A percentile compares a stretch with the other conserved stretches of the same genome.
Evolutionary conservation across 225 moss, liverwort and hornwort genomes (phyloP).

Genomic region (Bryoerythrophyllum caledonicum): DNA sequence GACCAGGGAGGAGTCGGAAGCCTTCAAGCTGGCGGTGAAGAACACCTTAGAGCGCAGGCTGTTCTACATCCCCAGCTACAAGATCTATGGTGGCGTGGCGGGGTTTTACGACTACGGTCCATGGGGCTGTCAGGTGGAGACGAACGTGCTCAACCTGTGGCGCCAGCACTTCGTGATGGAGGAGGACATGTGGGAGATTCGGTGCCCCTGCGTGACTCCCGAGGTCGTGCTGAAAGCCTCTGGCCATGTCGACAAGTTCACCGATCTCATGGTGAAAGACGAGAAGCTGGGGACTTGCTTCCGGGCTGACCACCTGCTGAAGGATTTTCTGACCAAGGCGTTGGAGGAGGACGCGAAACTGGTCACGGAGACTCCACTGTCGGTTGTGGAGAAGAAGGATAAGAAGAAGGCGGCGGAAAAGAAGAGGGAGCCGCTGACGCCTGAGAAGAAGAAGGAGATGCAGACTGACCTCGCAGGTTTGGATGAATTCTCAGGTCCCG

Average conservation of each 20-base stretch:
- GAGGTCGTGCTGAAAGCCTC: background rate
- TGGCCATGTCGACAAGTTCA: background rate
- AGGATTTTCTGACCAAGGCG: slow-evolving; percentile 59
- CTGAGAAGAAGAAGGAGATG: slow-evolving; percentile 52
- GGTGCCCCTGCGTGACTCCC: background rate
- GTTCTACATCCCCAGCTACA: slow-evolving; percentile 81
- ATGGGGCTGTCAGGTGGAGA: background rate
- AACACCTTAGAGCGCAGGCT: slow-evolving; percentile 57
- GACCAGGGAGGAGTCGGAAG: slow-evolving; percentile 42
- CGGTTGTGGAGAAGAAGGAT: slow-evolving; percentile 15
- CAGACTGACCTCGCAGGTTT: slow-evolving; percentile 68
- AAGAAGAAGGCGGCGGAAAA: slow-evolving; percentile 53
- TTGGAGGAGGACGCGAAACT: slow-evolving; percentile 62
- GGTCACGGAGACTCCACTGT: background rate
- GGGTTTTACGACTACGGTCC: background rate
- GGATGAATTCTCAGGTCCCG: slow-evolving; percentile 76
- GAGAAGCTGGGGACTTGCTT: background rate
- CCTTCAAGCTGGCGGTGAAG: slow-evolving; percentile 49
- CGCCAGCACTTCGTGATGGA: background rate
- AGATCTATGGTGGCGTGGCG: slow-evolving; percentile 86
- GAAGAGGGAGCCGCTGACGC: slow-evolving; percentile 49
- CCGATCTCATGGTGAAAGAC: background rate
- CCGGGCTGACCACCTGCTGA: slow-evolving; percentile 56
- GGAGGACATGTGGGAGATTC: background rate
- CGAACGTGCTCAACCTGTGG: background rate